Base-by-base conservation (phyloP, 768 basidiomycete species). In the Cystobasidium onofrii region DNA sequence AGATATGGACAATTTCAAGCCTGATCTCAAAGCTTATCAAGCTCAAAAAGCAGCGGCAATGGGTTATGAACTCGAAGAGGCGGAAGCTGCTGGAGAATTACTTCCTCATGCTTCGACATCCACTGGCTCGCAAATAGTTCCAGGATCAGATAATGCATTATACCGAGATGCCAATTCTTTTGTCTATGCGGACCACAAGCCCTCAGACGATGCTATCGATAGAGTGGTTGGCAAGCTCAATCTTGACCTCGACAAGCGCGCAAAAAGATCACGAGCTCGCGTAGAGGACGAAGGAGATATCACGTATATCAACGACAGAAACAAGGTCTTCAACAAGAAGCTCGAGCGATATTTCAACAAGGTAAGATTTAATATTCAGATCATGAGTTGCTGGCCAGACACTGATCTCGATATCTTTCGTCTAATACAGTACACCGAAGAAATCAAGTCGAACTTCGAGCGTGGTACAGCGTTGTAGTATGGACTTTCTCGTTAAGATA, bases 281-380 rank as follows among this genome's bases (percentile, higher is more conserved):
- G 92, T 95, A 83, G 93, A 97, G 78, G 90, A 91, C 64, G 89
- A 94, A 75, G 93, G 91, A 67, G 94, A 97, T 77, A 90, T 99
- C 81, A 98, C 93, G 4, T 99, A 98, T 81, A 99, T 81, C 77
- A 81, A 81, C 78, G 80, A 81, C 69, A 77, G 77, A 73, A 80
- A 80, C 75, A 77, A 79, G 69, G 73, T 75, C 74, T 80, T 99
- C 86, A 99, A 99, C 84, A 76, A 76, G 65, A 92, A 98, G 82
- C 89, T 90, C 82, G 94, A 97, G 82, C 87, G 92, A 76, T 92
- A 96, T 60, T 98, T 96, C 86, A 96, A 97, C 86, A 93, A 92
- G 83, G 96, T 95, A 89, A 90, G 88, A 31, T 20, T 81, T 36
- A 7, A n/a, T n/a, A n/a, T n/a, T n/a, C n/a, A n/a, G n/a, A n/a